Evolutionary conservation across 1,284 basidiomycete genomes (phyloP).

Genomic region (Golubevia sp.): DNA sequence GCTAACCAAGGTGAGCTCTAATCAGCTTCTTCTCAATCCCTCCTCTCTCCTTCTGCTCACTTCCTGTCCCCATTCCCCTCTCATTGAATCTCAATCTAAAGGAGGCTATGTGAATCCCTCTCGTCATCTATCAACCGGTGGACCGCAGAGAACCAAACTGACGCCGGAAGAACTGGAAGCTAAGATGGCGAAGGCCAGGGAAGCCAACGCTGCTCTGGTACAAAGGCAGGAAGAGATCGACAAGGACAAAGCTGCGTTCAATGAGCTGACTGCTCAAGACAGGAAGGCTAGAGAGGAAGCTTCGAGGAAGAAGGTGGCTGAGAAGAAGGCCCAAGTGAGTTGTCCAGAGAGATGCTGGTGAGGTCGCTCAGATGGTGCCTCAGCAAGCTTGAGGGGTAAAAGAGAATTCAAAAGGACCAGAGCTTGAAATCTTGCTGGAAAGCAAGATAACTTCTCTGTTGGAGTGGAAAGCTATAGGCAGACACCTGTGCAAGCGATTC

Average conservation of each 20-base stretch:
- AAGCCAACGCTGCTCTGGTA: slow-evolving; percentile 7
- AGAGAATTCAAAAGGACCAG: too few species aligned
- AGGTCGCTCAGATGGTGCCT: too few species aligned
- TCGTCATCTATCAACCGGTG: slow-evolving; percentile 5
- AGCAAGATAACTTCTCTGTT: too few species aligned
- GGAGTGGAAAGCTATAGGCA: too few species aligned
- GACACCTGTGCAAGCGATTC: too few species aligned
- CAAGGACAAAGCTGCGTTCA: slow-evolving; percentile 3
- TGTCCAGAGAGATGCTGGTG: too few species aligned
- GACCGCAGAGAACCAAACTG: slow-evolving; percentile 1
- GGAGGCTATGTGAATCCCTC: neutral
- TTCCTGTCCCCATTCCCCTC: neutral
- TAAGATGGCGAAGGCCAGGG: slow-evolving; percentile 2
- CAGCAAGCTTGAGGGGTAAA: too few species aligned
- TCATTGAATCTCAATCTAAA: neutral
- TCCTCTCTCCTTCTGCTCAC: neutral
- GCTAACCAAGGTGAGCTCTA: too few species aligned
- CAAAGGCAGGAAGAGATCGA: slow-evolving; percentile 1
- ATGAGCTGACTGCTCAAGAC: slow-evolving; percentile 4
- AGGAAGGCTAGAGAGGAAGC: slow-evolving; percentile 2
- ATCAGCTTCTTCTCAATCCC: neutral
- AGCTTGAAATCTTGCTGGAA: too few species aligned
- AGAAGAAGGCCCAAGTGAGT: slow-evolving; percentile 5
- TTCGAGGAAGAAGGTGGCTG: slow-evolving; percentile 2
- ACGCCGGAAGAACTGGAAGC: slow-evolving; percentile 4